Percentiles rank a stretch among this genome's conserved stretches.
These are phyloP conservation scores for Xylariaceae sp. DNA, from an alignment of 2,329 filamentous ascomycete species.

Conservation along the genomic window DNA sequence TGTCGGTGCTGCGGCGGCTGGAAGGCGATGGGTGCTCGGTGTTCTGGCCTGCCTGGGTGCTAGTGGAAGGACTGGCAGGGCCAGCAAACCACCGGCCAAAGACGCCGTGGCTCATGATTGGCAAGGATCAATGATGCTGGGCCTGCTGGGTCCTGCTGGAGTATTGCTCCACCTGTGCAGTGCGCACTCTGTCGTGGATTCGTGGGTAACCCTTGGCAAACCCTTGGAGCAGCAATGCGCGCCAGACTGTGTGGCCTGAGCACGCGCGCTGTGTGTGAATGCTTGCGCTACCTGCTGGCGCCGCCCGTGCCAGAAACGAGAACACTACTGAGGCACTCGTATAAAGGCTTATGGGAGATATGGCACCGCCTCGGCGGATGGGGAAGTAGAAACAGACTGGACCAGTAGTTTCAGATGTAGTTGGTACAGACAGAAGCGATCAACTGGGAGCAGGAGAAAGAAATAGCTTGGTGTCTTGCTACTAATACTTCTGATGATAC, in stretches of 20 bases:
- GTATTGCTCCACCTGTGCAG: slow-evolving; percentile 5
- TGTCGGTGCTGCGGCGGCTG: slow-evolving; percentile 28
- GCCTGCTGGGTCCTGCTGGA: background rate
- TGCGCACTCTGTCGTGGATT: slow-evolving; percentile 23
- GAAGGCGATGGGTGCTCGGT: slow-evolving; percentile 24
- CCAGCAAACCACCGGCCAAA: slow-evolving; percentile 38
- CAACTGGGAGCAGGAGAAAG: slow-evolving; percentile 7
- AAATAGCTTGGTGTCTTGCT: background rate
- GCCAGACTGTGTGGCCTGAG: slow-evolving; percentile 4
- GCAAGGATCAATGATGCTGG: slow-evolving; percentile 18
- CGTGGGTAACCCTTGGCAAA: slow-evolving; percentile 22
- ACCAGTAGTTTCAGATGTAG: background rate
- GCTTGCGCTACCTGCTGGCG: no score
- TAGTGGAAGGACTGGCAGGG: slow-evolving; percentile 28
- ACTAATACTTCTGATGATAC: no score
- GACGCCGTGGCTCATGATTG: slow-evolving; percentile 38
- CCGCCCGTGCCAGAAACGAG: slow-evolving; percentile 11
- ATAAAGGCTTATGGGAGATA: background rate
- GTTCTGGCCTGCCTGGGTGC: slow-evolving; percentile 25
- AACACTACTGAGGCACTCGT: no score
- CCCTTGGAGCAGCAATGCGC: slow-evolving; percentile 11
- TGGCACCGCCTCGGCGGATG: no score
- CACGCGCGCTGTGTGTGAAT: background rate
- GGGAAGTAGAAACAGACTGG: slow-evolving; percentile 10
- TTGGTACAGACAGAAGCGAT: background rate